Evolutionary conservation across 2,329 filamentous ascomycete genomes (phyloP).

Genomic region (Zasmidium citrigriseum): DNA sequence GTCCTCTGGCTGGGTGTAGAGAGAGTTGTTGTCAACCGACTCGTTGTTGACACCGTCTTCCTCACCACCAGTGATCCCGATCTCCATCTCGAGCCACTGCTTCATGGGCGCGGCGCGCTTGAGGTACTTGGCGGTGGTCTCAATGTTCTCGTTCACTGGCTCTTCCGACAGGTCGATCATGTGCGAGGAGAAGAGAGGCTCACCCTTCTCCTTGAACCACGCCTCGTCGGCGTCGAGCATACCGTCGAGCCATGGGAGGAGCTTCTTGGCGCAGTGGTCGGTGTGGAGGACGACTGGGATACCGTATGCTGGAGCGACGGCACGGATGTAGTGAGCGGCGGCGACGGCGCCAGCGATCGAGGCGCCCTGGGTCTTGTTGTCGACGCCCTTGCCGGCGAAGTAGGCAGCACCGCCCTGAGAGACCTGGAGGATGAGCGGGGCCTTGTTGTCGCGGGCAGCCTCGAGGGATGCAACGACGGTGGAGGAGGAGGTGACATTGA

Average conservation of each 20-base stretch:
- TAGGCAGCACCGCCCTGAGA: conserved; percentile 87
- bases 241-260: conserved; percentile 94
- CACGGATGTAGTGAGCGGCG: conserved; percentile 89
- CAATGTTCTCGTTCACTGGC: conserved; percentile 83
- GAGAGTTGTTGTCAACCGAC: conserved; percentile 90
- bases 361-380: conserved; percentile 80
- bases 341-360: conserved; percentile 87
- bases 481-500: conserved; percentile 90
- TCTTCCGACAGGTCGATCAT: conserved; percentile 99
- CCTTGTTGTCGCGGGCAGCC: conserved; percentile 88
- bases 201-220: conserved; percentile 90
- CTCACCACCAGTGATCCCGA: conserved; percentile 94
- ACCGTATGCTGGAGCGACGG: conserved; percentile 82
- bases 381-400: conserved; percentile 64
- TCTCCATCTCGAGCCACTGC: conserved; percentile 99
- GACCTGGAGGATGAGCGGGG: conserved; percentile 89
- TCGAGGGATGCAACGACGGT: conserved; percentile 85
- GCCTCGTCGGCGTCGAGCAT: conserved; percentile 92
- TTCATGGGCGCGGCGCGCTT: conserved; percentile 95
- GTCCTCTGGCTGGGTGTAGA: conserved; percentile 98
- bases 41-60: conserved; percentile 99
- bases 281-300: conserved; percentile 93
- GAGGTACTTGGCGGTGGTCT: conserved; percentile 89
- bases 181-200: conserved; percentile 93
- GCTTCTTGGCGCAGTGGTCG: conserved; percentile 99